Conservation (phyloP, 2,329 filamentous ascomycete genomes). For the Metarhizium rileyi region DNA sequence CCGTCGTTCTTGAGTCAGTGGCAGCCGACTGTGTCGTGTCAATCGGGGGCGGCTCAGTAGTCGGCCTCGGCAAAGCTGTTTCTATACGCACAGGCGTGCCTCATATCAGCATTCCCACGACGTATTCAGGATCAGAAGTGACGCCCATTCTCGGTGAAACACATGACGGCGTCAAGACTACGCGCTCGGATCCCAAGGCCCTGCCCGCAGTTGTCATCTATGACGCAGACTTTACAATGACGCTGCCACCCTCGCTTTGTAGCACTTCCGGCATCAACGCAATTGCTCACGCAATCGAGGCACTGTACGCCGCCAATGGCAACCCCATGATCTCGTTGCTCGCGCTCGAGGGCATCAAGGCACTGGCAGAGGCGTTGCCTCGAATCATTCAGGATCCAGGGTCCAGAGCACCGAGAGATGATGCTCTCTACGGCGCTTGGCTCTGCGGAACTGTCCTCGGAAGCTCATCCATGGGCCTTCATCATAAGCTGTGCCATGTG, state of each 20-base stretch:
- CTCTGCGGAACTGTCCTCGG: slow-evolving; percentile 52
- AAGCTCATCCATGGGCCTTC: slow-evolving; percentile 45
- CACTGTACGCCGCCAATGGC: slow-evolving; percentile 50
- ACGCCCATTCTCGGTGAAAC: slow-evolving; percentile 57
- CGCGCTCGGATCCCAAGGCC: slow-evolving; percentile 47
- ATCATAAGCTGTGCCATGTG: slow-evolving; percentile 59
- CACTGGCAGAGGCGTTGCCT: slow-evolving; percentile 44
- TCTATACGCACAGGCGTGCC: slow-evolving; percentile 42
- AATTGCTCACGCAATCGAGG: slow-evolving; percentile 56
- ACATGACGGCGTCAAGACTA: slow-evolving; percentile 46
- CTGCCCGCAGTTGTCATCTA: slow-evolving; percentile 53
- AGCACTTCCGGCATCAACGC: slow-evolving; percentile 55
- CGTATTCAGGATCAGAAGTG: slow-evolving; percentile 54
- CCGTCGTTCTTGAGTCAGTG: slow-evolving; percentile 33
- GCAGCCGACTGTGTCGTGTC: slow-evolving; percentile 38
- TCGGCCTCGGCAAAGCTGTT: slow-evolving; percentile 51
- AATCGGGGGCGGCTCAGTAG: slow-evolving; percentile 21
- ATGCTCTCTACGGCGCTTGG: slow-evolving; percentile 54
- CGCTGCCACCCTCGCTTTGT: slow-evolving; percentile 41
- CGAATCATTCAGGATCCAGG: slow-evolving; percentile 35
- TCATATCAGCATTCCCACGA: slow-evolving; percentile 47
- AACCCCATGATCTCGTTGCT: slow-evolving; percentile 51
- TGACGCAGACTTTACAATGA: slow-evolving; percentile 53
- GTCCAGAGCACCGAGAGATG: slow-evolving; percentile 1
- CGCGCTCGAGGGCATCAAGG: slow-evolving; percentile 45